phyloP scores from a whole-genome alignment of 495 filamentous ascomycete species.

The Collariella sp. region DNA sequence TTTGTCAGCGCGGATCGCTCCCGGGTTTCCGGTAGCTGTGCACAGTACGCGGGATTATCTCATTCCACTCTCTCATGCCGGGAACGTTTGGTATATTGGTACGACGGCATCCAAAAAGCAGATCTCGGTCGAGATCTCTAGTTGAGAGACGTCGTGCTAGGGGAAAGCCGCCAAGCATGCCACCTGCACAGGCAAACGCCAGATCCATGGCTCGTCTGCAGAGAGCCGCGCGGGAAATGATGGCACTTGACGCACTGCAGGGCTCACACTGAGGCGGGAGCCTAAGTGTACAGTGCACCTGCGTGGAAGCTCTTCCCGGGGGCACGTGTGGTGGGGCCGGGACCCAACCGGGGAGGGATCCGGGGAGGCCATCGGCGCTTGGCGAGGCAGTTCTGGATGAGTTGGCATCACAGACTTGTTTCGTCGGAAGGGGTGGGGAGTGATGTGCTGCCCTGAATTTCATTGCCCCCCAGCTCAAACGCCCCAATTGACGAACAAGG shows the following conservation, averaged over 20 bases:
- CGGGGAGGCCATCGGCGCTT: not conserved
- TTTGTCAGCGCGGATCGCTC: not conserved
- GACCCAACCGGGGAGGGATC: not conserved
- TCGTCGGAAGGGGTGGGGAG: not conserved
- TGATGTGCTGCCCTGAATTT: not conserved
- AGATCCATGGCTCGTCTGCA: too few species aligned
- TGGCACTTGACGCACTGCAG: too few species aligned
- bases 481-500: not conserved
- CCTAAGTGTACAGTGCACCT: not conserved
- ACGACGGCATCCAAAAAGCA: too few species aligned
- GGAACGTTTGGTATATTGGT: too few species aligned
- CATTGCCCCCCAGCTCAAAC: not conserved
- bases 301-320: not conserved
- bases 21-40: not conserved
- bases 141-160: too few species aligned
- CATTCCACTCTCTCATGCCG: too few species aligned
- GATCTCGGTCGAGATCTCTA: too few species aligned
- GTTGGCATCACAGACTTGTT: not conserved
- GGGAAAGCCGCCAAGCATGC: too few species aligned
- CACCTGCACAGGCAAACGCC: too few species aligned
- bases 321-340: not conserved
- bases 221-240: too few species aligned
- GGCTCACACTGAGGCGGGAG: not conserved
- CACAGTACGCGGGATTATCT: too few species aligned
- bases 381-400: not conserved